Evolutionary conservation across 2,329 filamentous ascomycete species (phyloP), one percentile per base, ranked within the genome.

Genomic region (Monosporascus sp.): DNA sequence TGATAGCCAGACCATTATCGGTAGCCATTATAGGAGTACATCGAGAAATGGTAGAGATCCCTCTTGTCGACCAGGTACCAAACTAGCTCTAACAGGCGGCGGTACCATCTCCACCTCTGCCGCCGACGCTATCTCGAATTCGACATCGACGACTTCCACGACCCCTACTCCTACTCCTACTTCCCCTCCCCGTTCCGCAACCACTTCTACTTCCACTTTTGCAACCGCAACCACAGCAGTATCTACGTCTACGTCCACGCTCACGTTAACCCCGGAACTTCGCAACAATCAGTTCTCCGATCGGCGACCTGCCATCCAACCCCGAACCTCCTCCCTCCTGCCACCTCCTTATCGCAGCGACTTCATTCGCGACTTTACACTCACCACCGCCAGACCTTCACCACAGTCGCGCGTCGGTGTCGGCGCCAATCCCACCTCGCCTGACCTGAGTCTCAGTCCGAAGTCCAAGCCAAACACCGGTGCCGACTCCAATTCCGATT

Each of bases 251-350:
- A 47, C 25, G 25, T 9, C 25, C 25, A 9, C 25, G 2, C 8
- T 3, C 3, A 11, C 27, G 7, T 3, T 11, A 35, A 35, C 31
- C 14, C 31, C 1, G 11, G 11, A 5, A 35, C 31, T 35, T 35
- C 1, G 11, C 31, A 35, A 5, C 11, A 35, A 14, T 35, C 31
- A 35, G 14, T 14, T 35, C 31, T 35, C 31, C 31, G 24, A 17
- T 20, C 20, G 43, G 24, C 41, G 35, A 18, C 53, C 24, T 52
- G 49, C 8, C 38, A 54, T 31, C 54, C 53, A 22, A 51, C 52
- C 46, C 20, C 54, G 37, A 51, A 56, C 37, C 37, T 58, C 45
- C 43, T 55, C 52, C 38, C 56, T 49, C 55, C 43, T 37, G 50
- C 54, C 52, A 15, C 41, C 24, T 47, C 54, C 43, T 27, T 24